Evolutionary conservation across 176 grass and related monocot species (phyloP), one percentile per base, ranked within the genome.

Genomic region (Chrysopogon serrulatus): DNA sequence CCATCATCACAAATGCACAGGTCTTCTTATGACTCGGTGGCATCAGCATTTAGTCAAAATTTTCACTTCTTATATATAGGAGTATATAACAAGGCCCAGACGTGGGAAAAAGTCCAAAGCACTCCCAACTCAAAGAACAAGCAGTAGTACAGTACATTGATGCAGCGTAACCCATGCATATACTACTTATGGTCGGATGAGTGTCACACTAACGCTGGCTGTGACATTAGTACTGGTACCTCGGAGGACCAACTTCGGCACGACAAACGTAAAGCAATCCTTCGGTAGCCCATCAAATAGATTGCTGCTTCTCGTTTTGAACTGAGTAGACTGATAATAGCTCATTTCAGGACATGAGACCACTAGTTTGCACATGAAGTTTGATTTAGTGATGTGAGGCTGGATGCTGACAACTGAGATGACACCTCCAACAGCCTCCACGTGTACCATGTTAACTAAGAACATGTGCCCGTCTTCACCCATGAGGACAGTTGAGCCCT

Each of bases 371-470:
- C 75, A 78, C 16, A 5, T 60, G 56, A 78, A 78, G n/a, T 61
- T 78, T 9, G 75, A 57, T 78, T 27, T 24, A 26, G 23, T 78
- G n/a, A 42, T 19, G 36, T 42, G 35, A 78, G 75, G 75, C 54
- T 78, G 75, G 35, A 78, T 62, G 75, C 54, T 62, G n/a, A 78
- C 42, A 62, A 62, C n/a, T 40, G 75, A 78, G 53, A 78, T 78
- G 34, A 78, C 11, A 62, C 56, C 35, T 8, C 54, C 75, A 78
- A 42, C 3, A 1, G 75, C 54, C n/a, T 78, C 75, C 56, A 62
- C 17, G 18, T 49, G 1, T 62, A 39, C 75, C 75, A 60, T 78
- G 75, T 62, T 62, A 78, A 78, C 54, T 54, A 78, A 13, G 36
- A 78, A 78, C 54, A 78, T 6, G 13, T 78, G 75, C 75, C 75